Conservation (phyloP, 345 rosid species). For the Cardiospermum halicacabum region DNA sequence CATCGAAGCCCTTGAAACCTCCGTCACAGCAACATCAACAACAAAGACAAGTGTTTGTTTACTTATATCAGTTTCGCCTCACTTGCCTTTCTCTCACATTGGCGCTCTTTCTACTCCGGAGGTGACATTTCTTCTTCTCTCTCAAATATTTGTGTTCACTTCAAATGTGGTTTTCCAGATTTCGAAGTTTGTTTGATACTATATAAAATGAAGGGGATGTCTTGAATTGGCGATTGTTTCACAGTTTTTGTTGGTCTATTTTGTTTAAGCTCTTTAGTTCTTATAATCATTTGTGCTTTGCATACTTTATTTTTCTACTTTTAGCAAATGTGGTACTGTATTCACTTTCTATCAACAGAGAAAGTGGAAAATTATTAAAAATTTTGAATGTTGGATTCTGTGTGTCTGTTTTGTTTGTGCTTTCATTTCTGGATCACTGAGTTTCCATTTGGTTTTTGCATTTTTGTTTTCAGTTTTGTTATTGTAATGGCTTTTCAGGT, state of each 20-base stretch:
- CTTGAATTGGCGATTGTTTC: constrained; percentile 5
- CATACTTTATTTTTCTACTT: not conserved
- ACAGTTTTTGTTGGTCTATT: not conserved
- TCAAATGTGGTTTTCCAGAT: constrained; percentile 1
- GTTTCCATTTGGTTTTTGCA: not conserved
- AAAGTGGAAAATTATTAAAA: not conserved
- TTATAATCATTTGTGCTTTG: not conserved
- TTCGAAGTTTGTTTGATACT: constrained; percentile 13
- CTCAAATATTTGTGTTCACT: not conserved
- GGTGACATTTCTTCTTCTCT: constrained; percentile 14
- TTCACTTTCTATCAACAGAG: not conserved
- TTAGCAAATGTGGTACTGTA: not conserved
- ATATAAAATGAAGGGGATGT: not conserved
- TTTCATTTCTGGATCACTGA: not conserved
- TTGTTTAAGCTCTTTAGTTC: constrained; percentile 5
- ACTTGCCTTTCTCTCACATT: constrained; percentile 10
- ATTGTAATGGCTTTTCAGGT: not conserved
- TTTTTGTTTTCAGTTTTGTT: not conserved
- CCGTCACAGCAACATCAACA: not conserved
- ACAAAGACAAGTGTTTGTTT: not conserved
- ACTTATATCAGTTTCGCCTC: not conserved
- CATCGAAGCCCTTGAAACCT: constrained; percentile 13
- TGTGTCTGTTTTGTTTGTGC: constrained; percentile 3
- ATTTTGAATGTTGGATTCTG: not conserved
- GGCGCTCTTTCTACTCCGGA: constrained; percentile 25